Evolutionary conservation across 768 basidiomycete genomes (phyloP).

Genomic region (Heimioporus sp.): DNA sequence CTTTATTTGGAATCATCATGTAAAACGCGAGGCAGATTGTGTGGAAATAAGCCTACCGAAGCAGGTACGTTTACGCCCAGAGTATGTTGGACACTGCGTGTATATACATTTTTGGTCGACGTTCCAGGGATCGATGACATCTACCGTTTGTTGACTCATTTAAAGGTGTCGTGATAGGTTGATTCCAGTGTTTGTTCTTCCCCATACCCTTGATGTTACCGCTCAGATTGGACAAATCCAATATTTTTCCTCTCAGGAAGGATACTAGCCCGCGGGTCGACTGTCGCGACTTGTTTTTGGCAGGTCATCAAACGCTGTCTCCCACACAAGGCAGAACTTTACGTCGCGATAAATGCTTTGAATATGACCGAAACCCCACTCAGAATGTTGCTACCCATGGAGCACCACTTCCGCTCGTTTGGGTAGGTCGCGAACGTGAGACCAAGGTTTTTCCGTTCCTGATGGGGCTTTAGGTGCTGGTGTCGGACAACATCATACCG

Average conservation of each 20-base stretch:
- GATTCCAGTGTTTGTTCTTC: conserved; percentile 1
- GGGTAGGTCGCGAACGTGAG: conserved; percentile 15
- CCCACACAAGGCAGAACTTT: neutral
- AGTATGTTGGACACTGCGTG: neutral
- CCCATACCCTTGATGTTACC: conserved; percentile 13
- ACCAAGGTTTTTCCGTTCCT: neutral
- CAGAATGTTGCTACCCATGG: conserved; percentile 15
- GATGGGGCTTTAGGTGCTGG: conserved; percentile 17
- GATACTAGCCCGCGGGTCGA: conserved; percentile 12
- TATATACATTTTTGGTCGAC: conserved; percentile 2
- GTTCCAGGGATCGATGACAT: neutral
- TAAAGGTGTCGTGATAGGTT: neutral
- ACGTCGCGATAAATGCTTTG: conserved; percentile 3
- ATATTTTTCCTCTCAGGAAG: conserved; percentile 20
- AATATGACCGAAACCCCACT: conserved; percentile 7
- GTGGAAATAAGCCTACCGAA: neutral
- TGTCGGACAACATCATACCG: conserved; percentile 26
- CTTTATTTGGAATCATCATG: conserved; percentile 10
- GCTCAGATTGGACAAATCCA: conserved; percentile 6
- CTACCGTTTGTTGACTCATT: neutral
- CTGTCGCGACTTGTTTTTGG: conserved; percentile 19
- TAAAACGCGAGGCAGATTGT: conserved; percentile 9
- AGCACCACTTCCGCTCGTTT: conserved; percentile 25
- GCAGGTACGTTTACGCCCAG: conserved; percentile 6
- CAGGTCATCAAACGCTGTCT: conserved; percentile 1